These are phyloP conservation scores for Phoenix dactylifera DNA, from an alignment of 176 grass and related monocot species.

Conservation along the genomic window DNA sequence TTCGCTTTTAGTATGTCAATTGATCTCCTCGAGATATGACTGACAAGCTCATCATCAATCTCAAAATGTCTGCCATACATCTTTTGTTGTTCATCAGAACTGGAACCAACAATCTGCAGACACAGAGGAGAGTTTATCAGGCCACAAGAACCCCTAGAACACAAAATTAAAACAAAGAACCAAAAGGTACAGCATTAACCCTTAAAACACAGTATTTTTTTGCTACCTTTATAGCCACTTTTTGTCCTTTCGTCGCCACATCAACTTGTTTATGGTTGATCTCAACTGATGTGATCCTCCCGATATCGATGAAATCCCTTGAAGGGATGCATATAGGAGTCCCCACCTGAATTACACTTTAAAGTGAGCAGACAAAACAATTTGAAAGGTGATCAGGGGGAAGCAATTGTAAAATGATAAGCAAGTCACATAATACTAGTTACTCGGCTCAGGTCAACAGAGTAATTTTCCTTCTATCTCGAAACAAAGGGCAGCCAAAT, in stretches of 20 bases:
- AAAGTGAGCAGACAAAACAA: too few species aligned
- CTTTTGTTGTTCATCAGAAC: slow-evolving; percentile 80
- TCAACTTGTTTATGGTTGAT: slow-evolving; percentile 97
- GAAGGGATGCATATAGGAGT: slow-evolving; percentile 72
- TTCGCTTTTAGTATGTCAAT: slow-evolving; percentile 79
- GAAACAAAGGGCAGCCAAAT: too few species aligned
- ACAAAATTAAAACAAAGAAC: too few species aligned
- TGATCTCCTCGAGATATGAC: slow-evolving; percentile 63
- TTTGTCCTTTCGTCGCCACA: slow-evolving; percentile 70
- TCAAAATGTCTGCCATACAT: slow-evolving; percentile 76
- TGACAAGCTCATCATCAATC: slow-evolving; percentile 80
- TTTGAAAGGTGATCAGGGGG: too few species aligned
- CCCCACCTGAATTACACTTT: slow-evolving; percentile 38
- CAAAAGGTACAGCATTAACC: too few species aligned
- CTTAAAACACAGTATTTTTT: background rate
- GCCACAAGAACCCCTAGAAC: background rate
- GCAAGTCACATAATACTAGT: too few species aligned
- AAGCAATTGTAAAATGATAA: too few species aligned
- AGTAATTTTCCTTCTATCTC: too few species aligned
- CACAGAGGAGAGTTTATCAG: background rate
- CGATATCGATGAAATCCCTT: slow-evolving; percentile 68
- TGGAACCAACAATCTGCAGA: slow-evolving; percentile 51
- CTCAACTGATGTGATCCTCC: slow-evolving; percentile 77
- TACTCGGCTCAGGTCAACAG: too few species aligned
- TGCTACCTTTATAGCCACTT: slow-evolving; percentile 75